A percentile compares a stretch with the other conserved stretches of the same genome.
phyloP scores from a whole-genome alignment of 805 yeast genomes.

The Lipomyces lipofer region DNA sequence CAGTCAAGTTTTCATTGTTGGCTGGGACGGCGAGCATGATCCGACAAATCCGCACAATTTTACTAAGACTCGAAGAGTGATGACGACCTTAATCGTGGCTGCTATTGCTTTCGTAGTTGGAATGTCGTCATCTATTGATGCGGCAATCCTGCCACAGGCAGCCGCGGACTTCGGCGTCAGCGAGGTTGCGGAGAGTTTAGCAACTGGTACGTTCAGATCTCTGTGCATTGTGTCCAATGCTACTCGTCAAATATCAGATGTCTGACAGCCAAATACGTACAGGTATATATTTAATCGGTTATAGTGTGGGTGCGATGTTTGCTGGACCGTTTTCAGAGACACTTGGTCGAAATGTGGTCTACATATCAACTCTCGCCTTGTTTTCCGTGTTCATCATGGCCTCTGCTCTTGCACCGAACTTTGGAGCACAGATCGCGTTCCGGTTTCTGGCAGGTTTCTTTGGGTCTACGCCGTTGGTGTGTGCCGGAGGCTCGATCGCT shows the following conservation, averaged over 20 bases:
- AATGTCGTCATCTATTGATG: conserved; percentile 23
- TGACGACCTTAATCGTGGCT: conserved; percentile 23
- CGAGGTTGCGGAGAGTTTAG: conserved; percentile 24
- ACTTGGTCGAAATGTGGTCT: conserved; percentile 68
- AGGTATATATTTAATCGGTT: conserved; percentile 57
- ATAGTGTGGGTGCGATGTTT: conserved; percentile 48
- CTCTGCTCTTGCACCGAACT: conserved; percentile 52
- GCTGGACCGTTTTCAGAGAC: conserved; percentile 68
- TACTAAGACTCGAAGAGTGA: conserved; percentile 3
- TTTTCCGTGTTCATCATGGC: conserved; percentile 32
- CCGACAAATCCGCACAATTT: conserved; percentile 26
- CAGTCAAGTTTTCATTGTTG: conserved; percentile 18
- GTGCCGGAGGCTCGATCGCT: conserved; percentile 84
- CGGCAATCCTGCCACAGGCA: conserved; percentile 25
- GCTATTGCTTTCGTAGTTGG: conserved; percentile 26
- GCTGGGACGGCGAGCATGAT: conserved; percentile 29
- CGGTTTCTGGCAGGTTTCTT: conserved; percentile 76
- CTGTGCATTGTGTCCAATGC: background rate
- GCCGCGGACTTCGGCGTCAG: conserved; percentile 23
- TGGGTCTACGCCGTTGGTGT: conserved; percentile 80
- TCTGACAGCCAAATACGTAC: background rate
- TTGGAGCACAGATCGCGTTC: conserved; percentile 60
- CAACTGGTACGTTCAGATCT: conserved; percentile 19
- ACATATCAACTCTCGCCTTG: conserved; percentile 47
- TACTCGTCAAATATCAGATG: background rate